Base-by-base conservation (phyloP, 768 basidiomycete species). In the Nidularia pulvinata region DNA sequence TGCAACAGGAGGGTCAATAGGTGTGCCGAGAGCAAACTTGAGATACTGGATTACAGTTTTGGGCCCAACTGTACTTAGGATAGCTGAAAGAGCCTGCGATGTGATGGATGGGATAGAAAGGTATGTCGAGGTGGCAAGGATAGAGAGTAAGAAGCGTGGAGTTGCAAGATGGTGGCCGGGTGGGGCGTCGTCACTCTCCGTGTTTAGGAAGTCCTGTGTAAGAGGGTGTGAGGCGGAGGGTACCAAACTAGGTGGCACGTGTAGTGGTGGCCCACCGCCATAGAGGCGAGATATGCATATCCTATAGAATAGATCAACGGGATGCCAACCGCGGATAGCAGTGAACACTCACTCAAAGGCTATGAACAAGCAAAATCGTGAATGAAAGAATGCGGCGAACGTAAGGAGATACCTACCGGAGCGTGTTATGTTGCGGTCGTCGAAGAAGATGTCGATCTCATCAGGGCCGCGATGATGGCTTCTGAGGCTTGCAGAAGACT, bases 391-490 rank as follows among this genome's bases (percentile, higher is more conserved):
- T 19, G 19, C 19, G 19, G 19, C 19, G 48, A 48, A 48, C 33
- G 49, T 52, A 46, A 55, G 16, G 42, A 33, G 16, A 13, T 42
- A 74, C 85, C 60, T 42, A 91, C 91, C 91, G 66, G 91, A 82
- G 59, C 93, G 79, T 6, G 93, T 93, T 64, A 96, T 95, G 63
- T 95, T 96, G 13, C 75, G 81, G 64, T 95, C 94, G 63, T 93
- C 87, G 57, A 95, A 89, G 45, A 77, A 75, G 44, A 95, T 74
- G 57, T 85, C 76, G 48, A 95, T 81, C 55, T 86, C 80, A 50
- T 86, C 82, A 2, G 75, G 63, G 13, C 64, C 68, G 49, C 58
- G 55, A 46, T 57, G 59, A 14, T 63, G 62, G 44, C 52, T 58
- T 43, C 62, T 57, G n/a, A 61, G 63, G 33, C 70, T 56, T 46